Percentiles rank a stretch among this genome's conserved stretches.
Conservation (phyloP, 2,329 filamentous ascomycete species). For the Claviceps sp. region DNA sequence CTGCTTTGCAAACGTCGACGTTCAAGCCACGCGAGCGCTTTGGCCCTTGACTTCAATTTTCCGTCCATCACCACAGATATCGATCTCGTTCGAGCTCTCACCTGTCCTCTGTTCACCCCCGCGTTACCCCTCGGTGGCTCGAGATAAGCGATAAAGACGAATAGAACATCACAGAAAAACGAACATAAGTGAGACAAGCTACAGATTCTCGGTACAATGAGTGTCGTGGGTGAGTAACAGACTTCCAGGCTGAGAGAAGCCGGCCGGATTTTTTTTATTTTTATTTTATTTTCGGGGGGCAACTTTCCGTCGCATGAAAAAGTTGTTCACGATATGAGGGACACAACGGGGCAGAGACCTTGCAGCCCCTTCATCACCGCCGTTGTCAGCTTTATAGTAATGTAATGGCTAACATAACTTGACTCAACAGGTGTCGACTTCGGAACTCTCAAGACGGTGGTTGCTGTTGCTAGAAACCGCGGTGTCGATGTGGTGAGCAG, state of each 20-base stretch:
- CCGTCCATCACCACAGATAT: not conserved
- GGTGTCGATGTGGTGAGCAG: constrained; percentile 93
- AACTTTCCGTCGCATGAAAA: not conserved
- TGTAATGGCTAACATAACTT: constrained; percentile 7
- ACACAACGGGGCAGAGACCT: not conserved
- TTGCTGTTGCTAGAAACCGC: constrained; percentile 94
- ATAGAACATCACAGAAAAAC: not conserved
- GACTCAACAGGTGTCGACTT: constrained; percentile 63
- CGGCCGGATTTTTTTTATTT: not conserved
- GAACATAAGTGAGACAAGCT: constrained; percentile 9
- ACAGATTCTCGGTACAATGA: constrained; percentile 30
- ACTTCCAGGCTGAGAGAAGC: not conserved
- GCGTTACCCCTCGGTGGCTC: not conserved
- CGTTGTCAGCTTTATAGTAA: not conserved
- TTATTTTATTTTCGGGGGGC: not conserved
- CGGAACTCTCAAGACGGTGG: constrained; percentile 90
- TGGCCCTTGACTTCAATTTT: not conserved
- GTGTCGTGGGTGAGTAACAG: constrained; percentile 36
- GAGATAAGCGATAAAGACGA: constrained; percentile 5
- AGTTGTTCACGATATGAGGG: not conserved
- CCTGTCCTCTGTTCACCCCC: constrained; percentile 1
- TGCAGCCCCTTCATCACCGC: not conserved
- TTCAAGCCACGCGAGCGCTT: not conserved
- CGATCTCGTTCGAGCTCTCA: not conserved
- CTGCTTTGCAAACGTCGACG: not conserved